Conservation (phyloP, 2,329 filamentous ascomycete species). For the Aspergillus ustus region DNA sequence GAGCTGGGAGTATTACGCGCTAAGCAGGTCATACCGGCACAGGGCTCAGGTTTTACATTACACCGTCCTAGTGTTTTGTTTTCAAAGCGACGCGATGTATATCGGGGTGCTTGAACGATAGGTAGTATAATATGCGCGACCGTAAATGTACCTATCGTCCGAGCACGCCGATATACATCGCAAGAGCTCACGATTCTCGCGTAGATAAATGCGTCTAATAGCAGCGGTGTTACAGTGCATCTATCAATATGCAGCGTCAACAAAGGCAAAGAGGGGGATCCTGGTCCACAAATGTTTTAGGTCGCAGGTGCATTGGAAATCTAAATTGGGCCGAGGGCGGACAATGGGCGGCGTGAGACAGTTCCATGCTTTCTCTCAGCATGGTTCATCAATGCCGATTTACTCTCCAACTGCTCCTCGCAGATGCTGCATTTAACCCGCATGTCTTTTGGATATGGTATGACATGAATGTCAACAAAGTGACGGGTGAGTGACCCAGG, state of each 20-base stretch:
- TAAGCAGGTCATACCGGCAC: conserved; percentile 17
- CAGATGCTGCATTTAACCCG: conserved; percentile 26
- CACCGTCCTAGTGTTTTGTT: no score
- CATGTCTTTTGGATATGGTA: conserved; percentile 25
- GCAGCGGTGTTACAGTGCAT: no score
- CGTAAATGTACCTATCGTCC: no score
- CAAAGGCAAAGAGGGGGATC: background rate
- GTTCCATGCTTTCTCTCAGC: conserved; percentile 24
- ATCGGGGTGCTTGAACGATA: no score
- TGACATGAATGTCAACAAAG: conserved; percentile 28
- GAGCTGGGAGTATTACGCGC: conserved; percentile 30
- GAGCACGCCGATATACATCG: no score
- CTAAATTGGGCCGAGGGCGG: conserved; percentile 19
- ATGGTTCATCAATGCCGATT: conserved; percentile 25
- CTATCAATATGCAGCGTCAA: no score
- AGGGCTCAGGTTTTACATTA: no score
- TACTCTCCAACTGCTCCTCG: conserved; percentile 21
- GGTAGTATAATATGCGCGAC: no score
- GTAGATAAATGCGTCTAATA: no score
- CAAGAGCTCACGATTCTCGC: no score
- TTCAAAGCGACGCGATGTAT: no score
- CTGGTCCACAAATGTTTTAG: background rate
- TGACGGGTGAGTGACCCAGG: conserved; percentile 28
- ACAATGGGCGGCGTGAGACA: conserved; percentile 20
- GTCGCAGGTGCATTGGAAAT: conserved; percentile 9